phyloP scores from a whole-genome alignment of 2,329 filamentous ascomycete genomes.

The Trichoderma cornu-damae region DNA sequence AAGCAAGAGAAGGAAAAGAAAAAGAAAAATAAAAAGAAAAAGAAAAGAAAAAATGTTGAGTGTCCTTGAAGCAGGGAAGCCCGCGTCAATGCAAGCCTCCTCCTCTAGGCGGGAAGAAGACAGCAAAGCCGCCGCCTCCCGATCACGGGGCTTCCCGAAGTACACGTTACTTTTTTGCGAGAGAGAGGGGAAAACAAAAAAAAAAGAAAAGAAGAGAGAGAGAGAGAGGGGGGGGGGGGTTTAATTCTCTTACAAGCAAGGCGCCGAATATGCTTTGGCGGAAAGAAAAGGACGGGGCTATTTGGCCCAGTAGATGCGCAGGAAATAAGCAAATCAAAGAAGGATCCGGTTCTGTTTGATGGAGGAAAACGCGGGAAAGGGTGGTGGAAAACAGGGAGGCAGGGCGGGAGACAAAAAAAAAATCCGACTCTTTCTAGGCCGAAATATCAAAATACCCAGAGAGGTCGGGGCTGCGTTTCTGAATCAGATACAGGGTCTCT shows the following conservation, averaged over 20 bases:
- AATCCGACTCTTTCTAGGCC: neutral
- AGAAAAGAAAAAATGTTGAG: neutral
- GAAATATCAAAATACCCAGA: too few species aligned
- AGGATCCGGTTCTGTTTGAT: neutral
- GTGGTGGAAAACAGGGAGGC: neutral
- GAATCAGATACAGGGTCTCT: neutral
- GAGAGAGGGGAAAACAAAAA: too few species aligned
- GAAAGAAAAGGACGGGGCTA: neutral
- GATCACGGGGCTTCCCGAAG: neutral
- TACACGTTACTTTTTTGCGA: neutral
- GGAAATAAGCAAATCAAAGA: neutral
- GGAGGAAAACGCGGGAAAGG: neutral
- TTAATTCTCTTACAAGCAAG: neutral
- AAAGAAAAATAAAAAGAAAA: neutral
- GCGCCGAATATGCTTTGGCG: too few species aligned
- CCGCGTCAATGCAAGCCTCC: neutral
- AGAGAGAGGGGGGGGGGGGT: too few species aligned
- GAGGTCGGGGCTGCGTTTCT: neutral
- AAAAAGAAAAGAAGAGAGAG: neutral
- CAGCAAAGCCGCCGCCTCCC: neutral
- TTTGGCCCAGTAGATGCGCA: neutral
- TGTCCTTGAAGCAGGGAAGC: neutral
- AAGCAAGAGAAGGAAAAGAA: neutral
- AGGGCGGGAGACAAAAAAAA: neutral
- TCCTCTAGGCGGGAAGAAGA: neutral